Conservation (phyloP, 108 stramenopile genomes). For the Poteriospumella lacustris region DNA sequence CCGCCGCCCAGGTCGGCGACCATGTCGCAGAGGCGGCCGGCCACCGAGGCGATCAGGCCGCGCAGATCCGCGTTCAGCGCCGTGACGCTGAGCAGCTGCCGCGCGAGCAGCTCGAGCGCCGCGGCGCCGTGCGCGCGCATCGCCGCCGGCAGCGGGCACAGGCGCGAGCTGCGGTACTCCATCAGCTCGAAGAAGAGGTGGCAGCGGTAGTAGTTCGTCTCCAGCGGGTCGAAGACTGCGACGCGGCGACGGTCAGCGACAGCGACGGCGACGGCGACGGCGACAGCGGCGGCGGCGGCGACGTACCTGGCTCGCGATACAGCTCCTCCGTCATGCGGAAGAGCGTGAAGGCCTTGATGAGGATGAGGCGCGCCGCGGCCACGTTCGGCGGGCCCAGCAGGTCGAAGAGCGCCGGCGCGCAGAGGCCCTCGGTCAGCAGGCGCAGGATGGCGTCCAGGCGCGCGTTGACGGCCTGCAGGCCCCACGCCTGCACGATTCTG, state of each 20-base stretch:
- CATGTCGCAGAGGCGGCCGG: background rate
- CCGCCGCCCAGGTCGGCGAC: background rate
- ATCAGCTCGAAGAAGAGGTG: background rate
- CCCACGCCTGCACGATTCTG: background rate
- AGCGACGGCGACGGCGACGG: too few species aligned
- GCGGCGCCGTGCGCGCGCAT: background rate
- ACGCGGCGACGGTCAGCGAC: too few species aligned
- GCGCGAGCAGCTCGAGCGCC: background rate
- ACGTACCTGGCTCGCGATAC: too few species aligned
- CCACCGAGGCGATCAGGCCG: background rate
- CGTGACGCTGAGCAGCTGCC: background rate
- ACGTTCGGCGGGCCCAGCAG: too few species aligned
- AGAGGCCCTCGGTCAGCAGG: background rate
- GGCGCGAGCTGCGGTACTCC: background rate
- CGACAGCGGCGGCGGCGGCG: too few species aligned
- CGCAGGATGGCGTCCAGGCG: background rate
- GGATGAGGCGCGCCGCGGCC: too few species aligned
- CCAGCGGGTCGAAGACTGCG: too few species aligned
- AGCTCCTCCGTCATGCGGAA: too few species aligned
- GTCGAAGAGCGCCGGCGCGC: background rate
- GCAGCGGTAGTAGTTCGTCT: background rate
- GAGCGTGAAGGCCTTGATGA: too few species aligned
- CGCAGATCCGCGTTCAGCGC: background rate
- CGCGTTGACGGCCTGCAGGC: background rate
- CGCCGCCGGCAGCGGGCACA: background rate